Base-by-base conservation (phyloP, 495 filamentous ascomycete species). In the Copromyces sp. region DNA sequence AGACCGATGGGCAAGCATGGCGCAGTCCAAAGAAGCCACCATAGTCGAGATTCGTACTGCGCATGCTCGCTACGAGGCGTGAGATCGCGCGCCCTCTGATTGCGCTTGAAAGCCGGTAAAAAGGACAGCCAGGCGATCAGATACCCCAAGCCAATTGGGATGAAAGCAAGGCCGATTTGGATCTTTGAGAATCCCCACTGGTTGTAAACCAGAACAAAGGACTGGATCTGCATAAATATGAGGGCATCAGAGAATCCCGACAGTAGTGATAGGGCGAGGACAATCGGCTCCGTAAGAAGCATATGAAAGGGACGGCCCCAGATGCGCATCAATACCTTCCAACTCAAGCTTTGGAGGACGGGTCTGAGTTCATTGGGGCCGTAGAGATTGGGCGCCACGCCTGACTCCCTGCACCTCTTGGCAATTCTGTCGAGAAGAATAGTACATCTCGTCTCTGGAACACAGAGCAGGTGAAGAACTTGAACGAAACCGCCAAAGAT, bases 201-300 rank as follows among this genome's bases (percentile, higher is more conserved):
- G 35, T 83, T 74, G 76, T 90, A 93, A 32, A 93, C 90, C 14
- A 90, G 82, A 2, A 76, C 77, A 77, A 91, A 91, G 0, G 87
- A 89, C 74, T 92, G 89, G 73, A 92, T 88, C 81, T 90, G 92
- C 80, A 90, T 91, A 84, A 93, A 94, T 81, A 94, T 91, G 8
- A 94, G 85, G n/a, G 91, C 92, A 74, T 94, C 92, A 37, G 86
- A 89, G 84, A 93, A 93, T 53, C 92, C 92, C 38, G 88, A 90
- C 37, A 94, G 89, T 11, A 93, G 82, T 3, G 90, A 93, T 2
- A 94, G 83, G 61, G 83, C 87, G 4, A 92, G 82, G 7, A 93
- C 92, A 75, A 94, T 94, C 1, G 91, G 90, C 75, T 94, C 92
- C 0, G 87, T 90, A 20, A 92, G 73, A 81, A 93, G 92, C 90